phyloP scores from a whole-genome alignment of 768 basidiomycete genomes.

The Arthromyces matolae region DNA sequence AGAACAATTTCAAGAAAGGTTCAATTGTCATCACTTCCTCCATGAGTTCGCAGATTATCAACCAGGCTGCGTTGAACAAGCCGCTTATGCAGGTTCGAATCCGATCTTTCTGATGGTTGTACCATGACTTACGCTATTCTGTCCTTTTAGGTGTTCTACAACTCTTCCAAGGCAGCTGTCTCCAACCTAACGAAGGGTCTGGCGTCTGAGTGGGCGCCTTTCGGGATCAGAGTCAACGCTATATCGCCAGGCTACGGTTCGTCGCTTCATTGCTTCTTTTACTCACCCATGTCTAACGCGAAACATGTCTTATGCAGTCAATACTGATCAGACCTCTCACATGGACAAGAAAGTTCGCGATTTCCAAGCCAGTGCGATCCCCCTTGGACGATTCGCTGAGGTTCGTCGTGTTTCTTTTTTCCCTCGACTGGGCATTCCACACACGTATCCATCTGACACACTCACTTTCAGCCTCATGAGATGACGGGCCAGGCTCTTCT shows the following conservation, averaged over 20 bases:
- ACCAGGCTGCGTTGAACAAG: constrained; percentile 40
- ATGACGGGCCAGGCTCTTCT: constrained; percentile 53
- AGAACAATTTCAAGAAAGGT: constrained; percentile 31
- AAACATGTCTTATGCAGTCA: constrained; percentile 33
- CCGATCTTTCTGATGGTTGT: no score
- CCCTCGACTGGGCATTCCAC: no score
- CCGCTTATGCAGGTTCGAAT: constrained; percentile 57
- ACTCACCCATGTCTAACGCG: no score
- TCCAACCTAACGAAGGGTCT: constrained; percentile 53
- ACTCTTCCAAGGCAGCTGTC: constrained; percentile 67
- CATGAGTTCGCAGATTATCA: constrained; percentile 68
- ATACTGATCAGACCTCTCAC: constrained; percentile 54
- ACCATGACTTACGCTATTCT: no score
- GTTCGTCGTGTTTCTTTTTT: no score
- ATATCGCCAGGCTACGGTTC: constrained; percentile 59
- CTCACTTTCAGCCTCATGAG: constrained; percentile 52
- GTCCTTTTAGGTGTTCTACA: constrained; percentile 57
- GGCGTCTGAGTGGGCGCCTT: constrained; percentile 59
- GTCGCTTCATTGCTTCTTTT: no score
- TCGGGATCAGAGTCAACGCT: constrained; percentile 55
- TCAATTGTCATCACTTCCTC: constrained; percentile 64
- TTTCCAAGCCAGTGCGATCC: constrained; percentile 47
- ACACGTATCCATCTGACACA: no score
- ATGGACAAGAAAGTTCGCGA: constrained; percentile 49
- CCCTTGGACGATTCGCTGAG: constrained; percentile 56